phyloP scores from a whole-genome alignment of 2,329 filamentous ascomycete species.

The Byssochlamys sp. region DNA sequence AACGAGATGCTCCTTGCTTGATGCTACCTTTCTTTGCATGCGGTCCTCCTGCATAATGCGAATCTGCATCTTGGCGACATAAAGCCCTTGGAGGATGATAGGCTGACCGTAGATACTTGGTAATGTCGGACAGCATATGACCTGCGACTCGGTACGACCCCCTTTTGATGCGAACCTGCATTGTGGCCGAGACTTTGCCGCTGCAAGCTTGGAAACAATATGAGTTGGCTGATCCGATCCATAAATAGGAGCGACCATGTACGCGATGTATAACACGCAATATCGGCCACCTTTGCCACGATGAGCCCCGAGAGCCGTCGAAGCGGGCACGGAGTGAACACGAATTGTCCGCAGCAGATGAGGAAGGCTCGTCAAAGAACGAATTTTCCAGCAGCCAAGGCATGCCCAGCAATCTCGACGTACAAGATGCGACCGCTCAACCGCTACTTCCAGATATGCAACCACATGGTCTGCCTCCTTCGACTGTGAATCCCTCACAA shows the following conservation, averaged over 20 bases:
- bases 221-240: neutral
- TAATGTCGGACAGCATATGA: slow-evolving; percentile 65
- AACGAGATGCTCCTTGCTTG: slow-evolving; percentile 17
- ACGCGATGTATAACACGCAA: slow-evolving; percentile 96
- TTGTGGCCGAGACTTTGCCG: slow-evolving; percentile 1
- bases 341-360: slow-evolving; percentile 45
- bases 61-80: slow-evolving; percentile 5
- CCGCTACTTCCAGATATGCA: slow-evolving; percentile 32
- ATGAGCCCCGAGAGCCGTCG: slow-evolving; percentile 80
- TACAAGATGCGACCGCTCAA: slow-evolving; percentile 45
- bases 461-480: slow-evolving; percentile 43
- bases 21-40: slow-evolving; percentile 18
- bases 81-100: slow-evolving; percentile 15
- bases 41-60: slow-evolving; percentile 6
- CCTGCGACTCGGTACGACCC: slow-evolving; percentile 71
- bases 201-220: neutral
- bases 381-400: slow-evolving; percentile 36
- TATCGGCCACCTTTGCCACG: slow-evolving; percentile 95
- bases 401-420: slow-evolving; percentile 47
- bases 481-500: slow-evolving; percentile 41
- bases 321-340: slow-evolving; percentile 68
- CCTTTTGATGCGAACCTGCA: slow-evolving; percentile 17
- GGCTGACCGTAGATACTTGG: slow-evolving; percentile 38
- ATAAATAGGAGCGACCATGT: slow-evolving; percentile 74
- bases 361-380: slow-evolving; percentile 42